A percentile compares a stretch with the other conserved stretches of the same genome.
These are phyloP conservation scores for Monosporozyma solicola DNA, from an alignment of 805 yeast species.

Conservation along the genomic window DNA sequence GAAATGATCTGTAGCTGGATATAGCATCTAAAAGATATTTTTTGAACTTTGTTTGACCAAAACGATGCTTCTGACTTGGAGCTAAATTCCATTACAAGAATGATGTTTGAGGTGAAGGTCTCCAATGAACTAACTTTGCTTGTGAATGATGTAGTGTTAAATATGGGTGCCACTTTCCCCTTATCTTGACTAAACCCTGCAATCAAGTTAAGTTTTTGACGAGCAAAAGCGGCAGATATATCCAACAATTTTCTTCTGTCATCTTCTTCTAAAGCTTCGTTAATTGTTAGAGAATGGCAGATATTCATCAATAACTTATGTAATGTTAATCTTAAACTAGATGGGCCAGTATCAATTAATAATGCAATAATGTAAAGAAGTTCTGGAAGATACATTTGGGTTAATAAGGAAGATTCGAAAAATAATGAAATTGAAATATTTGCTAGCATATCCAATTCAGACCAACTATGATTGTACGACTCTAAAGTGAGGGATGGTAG, in stretches of 20 bases:
- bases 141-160: slow-evolving; percentile 29
- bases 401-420: slow-evolving; percentile 54
- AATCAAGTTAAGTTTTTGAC: slow-evolving; percentile 55
- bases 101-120: slow-evolving; percentile 45
- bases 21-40: slow-evolving; percentile 52
- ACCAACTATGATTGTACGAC: slow-evolving; percentile 44
- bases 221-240: slow-evolving; percentile 34
- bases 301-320: slow-evolving; percentile 56
- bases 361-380: slow-evolving; percentile 55
- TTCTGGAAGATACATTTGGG: slow-evolving; percentile 60
- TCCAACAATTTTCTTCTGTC: slow-evolving; percentile 36
- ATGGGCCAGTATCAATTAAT: slow-evolving; percentile 39
- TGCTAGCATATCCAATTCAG: slow-evolving; percentile 59
- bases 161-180: slow-evolving; percentile 25
- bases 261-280: slow-evolving; percentile 36
- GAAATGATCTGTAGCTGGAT: slow-evolving; percentile 41
- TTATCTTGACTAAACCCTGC: slow-evolving; percentile 56
- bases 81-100: slow-evolving; percentile 41
- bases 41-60: slow-evolving; percentile 58
- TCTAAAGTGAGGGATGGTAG: slow-evolving; percentile 32
- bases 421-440: slow-evolving; percentile 53
- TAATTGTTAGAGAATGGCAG: slow-evolving; percentile 58
- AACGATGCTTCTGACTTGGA: slow-evolving; percentile 37
- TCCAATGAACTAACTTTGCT: slow-evolving; percentile 39
- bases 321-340: slow-evolving; percentile 46